Conservation (phyloP, 257 asterid genomes). For the Perilla frutescens region DNA sequence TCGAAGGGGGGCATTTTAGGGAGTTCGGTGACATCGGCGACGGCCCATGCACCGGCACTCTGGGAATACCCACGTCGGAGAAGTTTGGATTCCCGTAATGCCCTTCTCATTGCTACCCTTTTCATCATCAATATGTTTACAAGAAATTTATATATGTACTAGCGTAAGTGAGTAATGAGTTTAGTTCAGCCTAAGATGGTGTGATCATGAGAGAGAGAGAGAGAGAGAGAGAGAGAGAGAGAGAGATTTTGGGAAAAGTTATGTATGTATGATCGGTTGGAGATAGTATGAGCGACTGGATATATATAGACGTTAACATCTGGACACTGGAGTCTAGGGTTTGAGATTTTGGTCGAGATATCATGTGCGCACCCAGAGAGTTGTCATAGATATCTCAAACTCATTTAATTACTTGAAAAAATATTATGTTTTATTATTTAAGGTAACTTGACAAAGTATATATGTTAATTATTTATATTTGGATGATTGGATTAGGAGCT, state of each 20-base stretch:
- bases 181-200: not conserved
- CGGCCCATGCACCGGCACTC: constrained; percentile 43
- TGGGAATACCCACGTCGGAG: constrained; percentile 41
- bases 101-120: constrained; percentile 44
- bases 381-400: too few species aligned
- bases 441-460: too few species aligned
- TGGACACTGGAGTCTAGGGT: not conserved
- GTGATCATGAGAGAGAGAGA: not conserved
- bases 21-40: constrained; percentile 6
- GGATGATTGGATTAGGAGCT: too few species aligned
- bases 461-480: too few species aligned
- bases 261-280: not conserved
- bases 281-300: not conserved
- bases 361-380: too few species aligned
- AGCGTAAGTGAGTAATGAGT: too few species aligned
- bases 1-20: constrained; percentile 62
- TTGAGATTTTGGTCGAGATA: too few species aligned
- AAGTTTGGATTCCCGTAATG: constrained; percentile 45
- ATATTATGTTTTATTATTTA: too few species aligned
- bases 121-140: constrained; percentile 34
- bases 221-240: constrained; percentile 15
- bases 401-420: too few species aligned
- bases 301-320: constrained; percentile 26
- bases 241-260: not conserved
- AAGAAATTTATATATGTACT: too few species aligned